Evolutionary conservation across 2,329 filamentous ascomycete species (phyloP), one percentile per base, ranked within the genome.

Genomic region (Phoma sp.): DNA sequence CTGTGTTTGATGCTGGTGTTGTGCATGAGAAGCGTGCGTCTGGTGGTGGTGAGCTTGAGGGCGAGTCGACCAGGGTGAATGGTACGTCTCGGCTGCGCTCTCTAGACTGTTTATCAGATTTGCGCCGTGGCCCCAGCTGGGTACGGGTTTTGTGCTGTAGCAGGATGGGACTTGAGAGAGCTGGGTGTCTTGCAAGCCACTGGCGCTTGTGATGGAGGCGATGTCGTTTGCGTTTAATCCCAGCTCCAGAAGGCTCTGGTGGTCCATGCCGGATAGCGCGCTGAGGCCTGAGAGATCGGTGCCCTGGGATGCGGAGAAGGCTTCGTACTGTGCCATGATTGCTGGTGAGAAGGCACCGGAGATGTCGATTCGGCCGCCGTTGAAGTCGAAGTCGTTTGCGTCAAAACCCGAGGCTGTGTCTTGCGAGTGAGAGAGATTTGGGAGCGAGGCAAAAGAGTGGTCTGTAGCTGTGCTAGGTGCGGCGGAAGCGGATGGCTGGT

Each of bases 361-460:
- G 19, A 78, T 71, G 48, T 72, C 70, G 51, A 80, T 77, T 35
- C 75, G 73, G 12, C 75, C 74, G 44, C 67, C 71, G 19, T 60
- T 64, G 65, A 79, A 78, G 58, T 79, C 75, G 58, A 78, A 75
- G 12, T 69, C 67, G 50, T 76, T 77, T 19, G 71, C 61, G 25
- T 71, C 57, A 21, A 55, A 65, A 6, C 63, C 53, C 6, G 54
- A 50, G 4, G 55, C 38, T 2, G 60, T 55, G 41, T 65, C 70
- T 37, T 68, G 65, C 13, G 50, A 57, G n/a, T 69, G 62, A 1
- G 63, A 51, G 2, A 68, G 54, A 31, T 58, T 61, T 1, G 66
- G 58, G 2, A 71, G 57, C 6, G 64, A 65, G 25, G 65, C 63
- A 15, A 68, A 68, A 1, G 67, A 69, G 47, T 64, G 68, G 41